Base-by-base conservation (phyloP, 164 flowering plant species). In the Magnolia changhungtana region DNA sequence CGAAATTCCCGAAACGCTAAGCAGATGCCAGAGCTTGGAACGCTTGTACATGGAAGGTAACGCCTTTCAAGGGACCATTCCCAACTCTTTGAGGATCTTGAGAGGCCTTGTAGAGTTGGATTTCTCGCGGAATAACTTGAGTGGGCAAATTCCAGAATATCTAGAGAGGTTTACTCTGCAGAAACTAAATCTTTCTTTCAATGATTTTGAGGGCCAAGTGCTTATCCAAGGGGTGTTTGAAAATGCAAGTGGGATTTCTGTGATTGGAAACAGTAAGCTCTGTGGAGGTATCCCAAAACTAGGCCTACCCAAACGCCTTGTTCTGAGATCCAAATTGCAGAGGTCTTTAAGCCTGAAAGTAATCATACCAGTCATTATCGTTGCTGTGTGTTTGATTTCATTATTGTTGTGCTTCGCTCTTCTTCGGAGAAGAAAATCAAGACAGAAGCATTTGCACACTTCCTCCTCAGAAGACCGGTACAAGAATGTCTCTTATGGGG, bases 21-120 rank as follows among this genome's bases (percentile, higher is more conserved):
- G 83, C 1, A 23, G 10, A 8, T 86, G 88, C 65, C 0, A 21
- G 20, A 72, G 67, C 21, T 61, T 85, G 19, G 77, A 77, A 59
- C 0, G 1, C 4, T 79, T 88, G 1, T 3, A 21, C 16, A 1
- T 88, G 72, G 37, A 55, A 82, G 0, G 79, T 0, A 88, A 88
- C 63, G 63, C 23, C 8, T 78, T 88, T 31, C 58, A 67, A 11
- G 87, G 86, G n/a, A 18, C 10, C 6, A 82, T 88, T 71, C 87
- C 86, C 37, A 2, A 19, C 3, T 52, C 76, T 11, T 45, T 79
- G 20, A 61, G 63, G 1, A 31, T 8, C 4, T 65, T 82, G 16
- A 72, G 49, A 69, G 72, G 73, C 63, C n/a, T 82, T 45, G 63
- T n/a, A 66, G 19, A 63, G 23, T 21, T 76, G 31, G 79, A 81